These are phyloP conservation scores for Agaricus blazei DNA, from an alignment of 768 basidiomycete species.

Conservation along the genomic window DNA sequence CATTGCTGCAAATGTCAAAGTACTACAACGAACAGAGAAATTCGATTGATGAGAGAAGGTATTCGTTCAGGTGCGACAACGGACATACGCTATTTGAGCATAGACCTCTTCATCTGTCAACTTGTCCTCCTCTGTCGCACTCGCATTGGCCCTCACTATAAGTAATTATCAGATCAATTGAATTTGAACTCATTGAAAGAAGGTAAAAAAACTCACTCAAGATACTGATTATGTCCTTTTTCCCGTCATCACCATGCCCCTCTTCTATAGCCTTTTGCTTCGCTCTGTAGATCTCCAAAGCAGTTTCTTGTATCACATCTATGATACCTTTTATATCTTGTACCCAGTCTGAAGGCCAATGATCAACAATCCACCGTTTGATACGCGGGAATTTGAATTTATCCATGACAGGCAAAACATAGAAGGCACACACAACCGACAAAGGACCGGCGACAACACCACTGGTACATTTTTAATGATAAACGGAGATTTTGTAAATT, in stretches of 20 bases:
- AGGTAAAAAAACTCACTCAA: conserved; percentile 24
- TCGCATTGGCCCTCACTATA: conserved; percentile 28
- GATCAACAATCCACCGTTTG: conserved; percentile 28
- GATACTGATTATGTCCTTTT: conserved; percentile 38
- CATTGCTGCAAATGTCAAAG: conserved; percentile 34
- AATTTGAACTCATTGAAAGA: no score
- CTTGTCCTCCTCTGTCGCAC: conserved; percentile 25
- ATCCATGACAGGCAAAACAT: no score
- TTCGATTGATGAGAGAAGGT: neutral
- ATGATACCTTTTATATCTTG: conserved; percentile 22
- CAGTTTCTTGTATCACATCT: conserved; percentile 26
- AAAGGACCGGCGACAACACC: no score
- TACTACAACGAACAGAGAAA: conserved; percentile 14
- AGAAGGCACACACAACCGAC: no score
- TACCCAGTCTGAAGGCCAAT: conserved; percentile 24
- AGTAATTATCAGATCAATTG: neutral
- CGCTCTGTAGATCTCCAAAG: conserved; percentile 26
- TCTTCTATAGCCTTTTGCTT: conserved; percentile 28
- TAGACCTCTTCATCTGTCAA: conserved; percentile 27
- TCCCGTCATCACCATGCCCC: conserved; percentile 20
- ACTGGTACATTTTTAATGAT: no score
- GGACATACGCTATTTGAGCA: conserved; percentile 21
- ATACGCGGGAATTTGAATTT: conserved; percentile 21
- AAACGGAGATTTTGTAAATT: neutral
- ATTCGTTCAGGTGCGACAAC: conserved; percentile 15